Evolutionary conservation across 1,284 basidiomycete species (phyloP).

Genomic region (Inonotus obliquus): DNA sequence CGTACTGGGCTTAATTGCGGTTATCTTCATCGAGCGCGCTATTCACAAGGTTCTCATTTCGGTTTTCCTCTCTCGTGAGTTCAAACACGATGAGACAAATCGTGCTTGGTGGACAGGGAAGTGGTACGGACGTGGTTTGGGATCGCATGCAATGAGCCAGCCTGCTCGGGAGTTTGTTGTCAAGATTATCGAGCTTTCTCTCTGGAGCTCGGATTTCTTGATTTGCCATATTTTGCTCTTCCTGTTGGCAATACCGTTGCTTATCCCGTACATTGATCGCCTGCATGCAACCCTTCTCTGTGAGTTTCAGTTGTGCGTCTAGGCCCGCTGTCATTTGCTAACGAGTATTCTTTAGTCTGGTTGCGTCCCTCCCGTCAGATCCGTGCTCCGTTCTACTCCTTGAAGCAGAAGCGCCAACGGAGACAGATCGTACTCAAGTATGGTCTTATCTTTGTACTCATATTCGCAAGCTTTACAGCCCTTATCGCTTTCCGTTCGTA

Average conservation of each 20-base stretch:
- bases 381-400: constrained; percentile 87
- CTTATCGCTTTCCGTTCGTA: constrained; percentile 74
- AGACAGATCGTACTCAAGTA: constrained; percentile 83
- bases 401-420: constrained; percentile 83
- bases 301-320: constrained; percentile 36
- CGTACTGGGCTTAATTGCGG: constrained; percentile 82
- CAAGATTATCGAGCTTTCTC: constrained; percentile 78
- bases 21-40: constrained; percentile 85
- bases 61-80: constrained; percentile 89
- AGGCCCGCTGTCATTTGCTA: constrained; percentile 20
- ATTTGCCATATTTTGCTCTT: constrained; percentile 65
- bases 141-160: constrained; percentile 83
- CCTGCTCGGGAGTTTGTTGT: constrained; percentile 85
- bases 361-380: constrained; percentile 86
- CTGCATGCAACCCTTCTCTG: constrained; percentile 73
- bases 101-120: constrained; percentile 97
- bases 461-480: constrained; percentile 72
- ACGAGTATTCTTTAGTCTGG: constrained; percentile 57
- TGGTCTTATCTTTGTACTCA: constrained; percentile 54
- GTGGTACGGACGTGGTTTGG: constrained; percentile 92
- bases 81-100: constrained; percentile 97
- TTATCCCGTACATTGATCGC: constrained; percentile 73
- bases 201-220: constrained; percentile 77
- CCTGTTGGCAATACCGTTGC: constrained; percentile 67
- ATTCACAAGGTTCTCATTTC: constrained; percentile 90